Evolutionary conservation across 2,329 filamentous ascomycete species (phyloP).

Genomic region (Trichoderma oligosporum): DNA sequence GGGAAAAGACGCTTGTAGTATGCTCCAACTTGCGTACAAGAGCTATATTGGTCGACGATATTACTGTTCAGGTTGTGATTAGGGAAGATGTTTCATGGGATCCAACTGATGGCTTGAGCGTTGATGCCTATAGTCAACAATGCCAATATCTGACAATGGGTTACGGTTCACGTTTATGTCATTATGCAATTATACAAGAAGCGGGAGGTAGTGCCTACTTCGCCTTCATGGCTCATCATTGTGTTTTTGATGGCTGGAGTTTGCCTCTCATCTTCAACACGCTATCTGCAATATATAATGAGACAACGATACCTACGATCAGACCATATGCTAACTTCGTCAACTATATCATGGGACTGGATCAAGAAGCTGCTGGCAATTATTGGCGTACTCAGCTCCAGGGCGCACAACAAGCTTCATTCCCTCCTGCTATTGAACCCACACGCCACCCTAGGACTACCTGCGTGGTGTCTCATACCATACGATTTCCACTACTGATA

Average conservation of each 20-base stretch:
- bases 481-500: background rate
- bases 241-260: constrained; percentile 13
- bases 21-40: constrained; percentile 14
- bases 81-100: background rate
- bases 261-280: background rate
- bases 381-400: constrained; percentile 21
- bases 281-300: background rate
- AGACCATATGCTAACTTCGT: background rate
- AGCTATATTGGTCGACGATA: background rate
- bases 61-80: background rate
- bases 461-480: background rate
- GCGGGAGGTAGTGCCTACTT: background rate
- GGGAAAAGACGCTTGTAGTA: constrained; percentile 19
- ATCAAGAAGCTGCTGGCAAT: background rate
- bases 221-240: constrained; percentile 2
- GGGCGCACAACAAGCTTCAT: constrained; percentile 12
- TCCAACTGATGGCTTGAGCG: background rate
- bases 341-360: constrained; percentile 12
- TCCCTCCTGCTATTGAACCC: background rate
- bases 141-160: background rate
- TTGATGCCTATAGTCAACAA: background rate
- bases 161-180: background rate
- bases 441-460: constrained; percentile 19
- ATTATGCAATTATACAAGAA: background rate
- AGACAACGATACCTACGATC: background rate